Base-by-base conservation (phyloP, 2,329 filamentous ascomycete species). In the Penicillium hordei region DNA sequence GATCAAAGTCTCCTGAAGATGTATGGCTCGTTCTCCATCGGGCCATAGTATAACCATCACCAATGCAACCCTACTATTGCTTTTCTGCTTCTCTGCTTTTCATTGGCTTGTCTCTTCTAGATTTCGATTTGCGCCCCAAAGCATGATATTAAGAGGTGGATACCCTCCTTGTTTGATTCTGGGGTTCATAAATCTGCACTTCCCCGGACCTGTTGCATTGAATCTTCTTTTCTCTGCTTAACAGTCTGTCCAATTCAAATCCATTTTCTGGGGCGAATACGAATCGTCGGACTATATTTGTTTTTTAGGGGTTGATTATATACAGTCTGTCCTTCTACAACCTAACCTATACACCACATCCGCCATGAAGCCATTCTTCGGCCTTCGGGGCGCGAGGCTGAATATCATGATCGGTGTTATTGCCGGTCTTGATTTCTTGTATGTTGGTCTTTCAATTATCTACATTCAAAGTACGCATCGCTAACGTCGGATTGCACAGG, bases 381-480 rank as follows among this genome's bases (percentile, higher is more conserved):
- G 89, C 72, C 81, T 90, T 60, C 81, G 81, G 55, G 89, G 89
- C 77, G 77, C 82, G 34, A 74, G 76, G 72, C 84, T 91, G 63
- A 89, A 88, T 77, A 81, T 84, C 72, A 87, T 87, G 53, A 85
- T 91, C 65, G 85, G 86, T 60, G 76, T 86, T n/a, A 83, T 91
- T 67, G 89, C 89, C 57, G 89, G 88, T 67, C 83, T 87, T 49
- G 88, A 90, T 73, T 90, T 90, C 70, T 77, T 89, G 62, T 85
- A 65, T 55, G 68, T 64, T 19, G 19, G 5, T 33, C 12, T 25
- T 34, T 21, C 6, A 10, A 7, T 36, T 29, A 17, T 4, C n/a
- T 45, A n/a, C 13, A 23, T 15, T 8, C 1, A 7, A 25, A 31
- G 15, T 31, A 52, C 13, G 3, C 29, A 36, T 15, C 6, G 10